These are phyloP conservation scores for Tetracladium marchalianum DNA, from an alignment of 495 filamentous ascomycete genomes.

Conservation along the genomic window DNA sequence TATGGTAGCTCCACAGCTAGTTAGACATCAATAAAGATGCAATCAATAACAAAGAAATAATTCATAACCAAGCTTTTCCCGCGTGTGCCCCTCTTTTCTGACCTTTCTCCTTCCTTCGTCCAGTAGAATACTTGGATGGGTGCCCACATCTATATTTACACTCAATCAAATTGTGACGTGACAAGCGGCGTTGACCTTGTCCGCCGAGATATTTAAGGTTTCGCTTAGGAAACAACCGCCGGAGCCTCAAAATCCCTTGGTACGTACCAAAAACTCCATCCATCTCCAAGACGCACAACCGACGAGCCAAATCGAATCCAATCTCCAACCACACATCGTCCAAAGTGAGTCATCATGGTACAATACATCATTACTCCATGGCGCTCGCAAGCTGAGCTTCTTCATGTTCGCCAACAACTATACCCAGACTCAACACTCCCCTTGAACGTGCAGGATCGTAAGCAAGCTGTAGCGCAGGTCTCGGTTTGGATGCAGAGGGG, in stretches of 20 bases:
- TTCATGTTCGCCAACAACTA: slow-evolving; percentile 56
- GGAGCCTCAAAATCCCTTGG: slow-evolving; percentile 16
- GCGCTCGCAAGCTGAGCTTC: slow-evolving; percentile 55
- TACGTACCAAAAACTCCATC: slow-evolving; percentile 2
- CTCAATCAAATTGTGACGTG: too few species aligned
- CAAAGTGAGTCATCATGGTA: slow-evolving; percentile 38
- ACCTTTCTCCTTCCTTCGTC: too few species aligned
- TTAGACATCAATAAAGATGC: too few species aligned
- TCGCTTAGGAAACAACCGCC: neutral
- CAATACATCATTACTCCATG: slow-evolving; percentile 74
- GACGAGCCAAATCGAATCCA: neutral
- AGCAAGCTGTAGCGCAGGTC: slow-evolving; percentile 35
- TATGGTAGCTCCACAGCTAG: too few species aligned
- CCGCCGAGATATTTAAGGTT: slow-evolving; percentile 4
- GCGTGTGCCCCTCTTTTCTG: too few species aligned
- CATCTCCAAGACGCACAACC: neutral
- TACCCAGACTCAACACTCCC: slow-evolving; percentile 35
- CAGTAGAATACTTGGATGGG: too few species aligned
- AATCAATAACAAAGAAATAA: neutral
- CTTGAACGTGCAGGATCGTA: slow-evolving; percentile 3
- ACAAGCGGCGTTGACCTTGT: neutral
- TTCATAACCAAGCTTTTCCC: neutral
- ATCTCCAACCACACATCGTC: neutral
- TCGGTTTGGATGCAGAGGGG: slow-evolving; percentile 55
- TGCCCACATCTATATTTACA: too few species aligned